Conservation (phyloP, 2,329 filamentous ascomycete genomes). For the Basipetospora sp. region DNA sequence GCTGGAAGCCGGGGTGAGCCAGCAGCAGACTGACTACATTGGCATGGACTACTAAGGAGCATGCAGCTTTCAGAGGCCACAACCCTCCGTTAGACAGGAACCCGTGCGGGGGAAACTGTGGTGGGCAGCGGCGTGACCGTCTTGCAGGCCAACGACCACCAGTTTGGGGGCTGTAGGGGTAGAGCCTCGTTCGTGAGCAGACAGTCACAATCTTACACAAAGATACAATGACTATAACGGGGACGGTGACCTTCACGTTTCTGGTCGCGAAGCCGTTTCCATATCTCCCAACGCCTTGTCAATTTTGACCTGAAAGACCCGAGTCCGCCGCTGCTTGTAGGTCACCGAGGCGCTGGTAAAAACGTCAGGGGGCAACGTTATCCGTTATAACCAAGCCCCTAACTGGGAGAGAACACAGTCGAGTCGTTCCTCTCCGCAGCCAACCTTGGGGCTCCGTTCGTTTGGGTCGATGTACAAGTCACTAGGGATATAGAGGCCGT, state of each 20-base stretch:
- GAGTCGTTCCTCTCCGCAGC: conserved; percentile 21
- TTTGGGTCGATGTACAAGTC: conserved; percentile 27
- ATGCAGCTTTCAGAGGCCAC: conserved; percentile 20
- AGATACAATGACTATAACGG: conserved; percentile 15
- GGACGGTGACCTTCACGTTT: conserved; percentile 20
- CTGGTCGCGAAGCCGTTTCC: conserved; percentile 15
- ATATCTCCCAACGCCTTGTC: conserved; percentile 3
- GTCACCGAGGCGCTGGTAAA: not conserved
- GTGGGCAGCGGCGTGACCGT: conserved; percentile 16
- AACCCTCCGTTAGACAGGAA: conserved; percentile 8
- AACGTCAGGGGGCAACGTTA: conserved; percentile 5
- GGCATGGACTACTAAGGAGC: conserved; percentile 22
- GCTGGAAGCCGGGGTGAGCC: conserved; percentile 14
- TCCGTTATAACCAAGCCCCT: too few species aligned
- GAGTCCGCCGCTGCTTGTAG: not conserved
- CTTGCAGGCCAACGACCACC: conserved; percentile 12
- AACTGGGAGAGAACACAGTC: conserved; percentile 24
- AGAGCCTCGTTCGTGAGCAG: conserved; percentile 19
- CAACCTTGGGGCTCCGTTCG: conserved; percentile 19
- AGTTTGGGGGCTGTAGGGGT: conserved; percentile 15
- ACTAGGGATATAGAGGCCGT: conserved; percentile 25
- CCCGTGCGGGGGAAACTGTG: conserved; percentile 6
- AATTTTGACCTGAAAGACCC: not conserved
- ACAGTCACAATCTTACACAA: conserved; percentile 19
- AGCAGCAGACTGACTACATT: conserved; percentile 11